These are phyloP conservation scores for Cocos nucifera DNA, from an alignment of 176 grass and related monocot species.

Conservation along the genomic window DNA sequence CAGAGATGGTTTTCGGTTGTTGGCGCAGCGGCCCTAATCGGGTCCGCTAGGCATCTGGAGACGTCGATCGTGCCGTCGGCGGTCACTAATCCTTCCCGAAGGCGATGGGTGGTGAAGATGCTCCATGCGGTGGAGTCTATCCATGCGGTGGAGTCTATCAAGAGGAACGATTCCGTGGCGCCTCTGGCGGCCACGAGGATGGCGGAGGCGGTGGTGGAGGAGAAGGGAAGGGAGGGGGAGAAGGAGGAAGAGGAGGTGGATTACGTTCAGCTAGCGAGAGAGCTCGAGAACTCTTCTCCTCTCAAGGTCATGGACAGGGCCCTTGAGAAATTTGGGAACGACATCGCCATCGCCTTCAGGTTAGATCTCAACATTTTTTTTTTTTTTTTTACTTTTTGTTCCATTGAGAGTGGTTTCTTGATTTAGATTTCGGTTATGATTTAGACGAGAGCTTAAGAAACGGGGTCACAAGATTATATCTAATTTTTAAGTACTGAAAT, in stretches of 20 bases:
- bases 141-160: slow-evolving; percentile 44
- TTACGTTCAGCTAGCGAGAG: slow-evolving; percentile 54
- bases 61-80: slow-evolving; percentile 13
- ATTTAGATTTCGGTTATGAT: slow-evolving; percentile 1
- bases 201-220: slow-evolving; percentile 21
- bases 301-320: slow-evolving; percentile 89
- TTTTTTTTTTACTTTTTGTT: not conserved
- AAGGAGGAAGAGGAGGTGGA: slow-evolving; percentile 10
- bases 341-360: slow-evolving; percentile 98
- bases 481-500: no score
- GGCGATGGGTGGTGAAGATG: slow-evolving; percentile 37
- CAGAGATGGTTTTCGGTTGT: not conserved
- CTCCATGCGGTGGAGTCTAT: slow-evolving; percentile 44
- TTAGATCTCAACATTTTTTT: not conserved
- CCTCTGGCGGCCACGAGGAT: slow-evolving; percentile 23
- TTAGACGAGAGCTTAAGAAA: not conserved
- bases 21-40: slow-evolving; percentile 35
- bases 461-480: no score
- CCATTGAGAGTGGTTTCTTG: not conserved
- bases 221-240: not conserved
- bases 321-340: slow-evolving; percentile 69
- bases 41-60: slow-evolving; percentile 37
- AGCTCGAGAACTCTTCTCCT: slow-evolving; percentile 68
- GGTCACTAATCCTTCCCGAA: not conserved
- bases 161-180: slow-evolving; percentile 33